Base-by-base conservation (phyloP, 2,329 filamentous ascomycete genomes). In the Akanthomyces dipterigenus region DNA sequence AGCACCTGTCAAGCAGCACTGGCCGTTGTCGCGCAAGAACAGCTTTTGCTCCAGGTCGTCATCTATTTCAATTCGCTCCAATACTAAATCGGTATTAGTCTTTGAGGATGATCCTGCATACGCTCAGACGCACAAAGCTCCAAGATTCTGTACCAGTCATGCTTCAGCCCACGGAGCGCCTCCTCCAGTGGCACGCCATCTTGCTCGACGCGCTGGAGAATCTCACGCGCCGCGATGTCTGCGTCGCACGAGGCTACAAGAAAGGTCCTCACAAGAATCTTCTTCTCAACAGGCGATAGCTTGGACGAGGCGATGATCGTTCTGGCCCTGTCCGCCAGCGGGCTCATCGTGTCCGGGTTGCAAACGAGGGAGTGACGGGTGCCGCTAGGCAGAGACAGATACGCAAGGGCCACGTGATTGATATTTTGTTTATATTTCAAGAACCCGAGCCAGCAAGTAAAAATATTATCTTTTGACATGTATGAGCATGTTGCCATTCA, bases 241-340 rank as follows among this genome's bases (percentile, higher is more conserved):
- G 38, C 46, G n/a, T 58, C 46, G 22, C 12, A 16, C 1, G 55
- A 50, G 7, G 24, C 45, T 11, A 22, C 18, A 16, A 50, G 24
- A 18, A 58, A 58, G 5, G 46, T 50, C 12, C n/a, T 45, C 5
- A 6, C 11, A 5, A 50, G 9, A 12, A 50, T 58, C 6, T 58
- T 58, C 24, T 58, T 50, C n/a, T 58, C 55, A 8, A 50, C 46
- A 7, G 46, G 46, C 36, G 55, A 58, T 4, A 58, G n/a, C 12
- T 58, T 58, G 11, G 55, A 58, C 7, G 43, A 49, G 31, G 55
- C 31, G 5, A 58, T 58, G 3, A 50, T 20, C 11, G 31, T 22
- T n/a, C 28, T 50, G 22, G 55, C 55, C 16, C 18, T 58, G 45
- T 58, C 45, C 28, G 45, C 55, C 43, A 49, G 16, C 45, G 20